A percentile compares a stretch with the other conserved stretches of the same genome.
These are phyloP conservation scores for Candida xiaguanensis DNA, from an alignment of 805 yeast species.

Conservation along the genomic window DNA sequence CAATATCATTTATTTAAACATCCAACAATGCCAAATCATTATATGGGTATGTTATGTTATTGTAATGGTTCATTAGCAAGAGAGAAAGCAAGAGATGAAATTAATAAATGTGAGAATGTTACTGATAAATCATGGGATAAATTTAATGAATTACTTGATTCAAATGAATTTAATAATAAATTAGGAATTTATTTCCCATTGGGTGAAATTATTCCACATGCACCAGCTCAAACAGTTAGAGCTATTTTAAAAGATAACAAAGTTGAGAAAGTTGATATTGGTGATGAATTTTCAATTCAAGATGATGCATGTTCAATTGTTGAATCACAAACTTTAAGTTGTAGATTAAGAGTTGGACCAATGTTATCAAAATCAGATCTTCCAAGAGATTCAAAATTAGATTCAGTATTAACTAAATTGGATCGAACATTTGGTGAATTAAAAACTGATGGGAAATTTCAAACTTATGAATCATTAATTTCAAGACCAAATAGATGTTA, in stretches of 20 bases:
- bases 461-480: conserved; percentile 38
- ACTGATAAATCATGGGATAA: conserved; percentile 50
- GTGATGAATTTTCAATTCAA: conserved; percentile 43
- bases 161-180: conserved; percentile 34
- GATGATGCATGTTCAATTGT: conserved; percentile 73
- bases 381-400: conserved; percentile 11
- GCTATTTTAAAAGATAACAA: conserved; percentile 35
- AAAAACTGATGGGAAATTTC: conserved; percentile 48
- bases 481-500: conserved; percentile 65
- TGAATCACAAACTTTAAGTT: conserved; percentile 83
- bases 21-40: conserved; percentile 71
- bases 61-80: conserved; percentile 89
- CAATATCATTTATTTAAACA: conserved; percentile 84
- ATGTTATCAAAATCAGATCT: conserved; percentile 46
- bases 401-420: conserved; percentile 23
- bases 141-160: conserved; percentile 54
- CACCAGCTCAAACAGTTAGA: conserved; percentile 58
- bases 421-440: conserved; percentile 37
- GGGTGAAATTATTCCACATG: conserved; percentile 90
- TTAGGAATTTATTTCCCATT: conserved; percentile 83
- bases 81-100: conserved; percentile 63
- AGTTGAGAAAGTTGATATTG: conserved; percentile 20
- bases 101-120: conserved; percentile 45
- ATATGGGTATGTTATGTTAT: conserved; percentile 95
- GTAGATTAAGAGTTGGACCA: conserved; percentile 77